Conservation (phyloP, 805 yeast genomes). For the Teunomyces gatunensis region DNA sequence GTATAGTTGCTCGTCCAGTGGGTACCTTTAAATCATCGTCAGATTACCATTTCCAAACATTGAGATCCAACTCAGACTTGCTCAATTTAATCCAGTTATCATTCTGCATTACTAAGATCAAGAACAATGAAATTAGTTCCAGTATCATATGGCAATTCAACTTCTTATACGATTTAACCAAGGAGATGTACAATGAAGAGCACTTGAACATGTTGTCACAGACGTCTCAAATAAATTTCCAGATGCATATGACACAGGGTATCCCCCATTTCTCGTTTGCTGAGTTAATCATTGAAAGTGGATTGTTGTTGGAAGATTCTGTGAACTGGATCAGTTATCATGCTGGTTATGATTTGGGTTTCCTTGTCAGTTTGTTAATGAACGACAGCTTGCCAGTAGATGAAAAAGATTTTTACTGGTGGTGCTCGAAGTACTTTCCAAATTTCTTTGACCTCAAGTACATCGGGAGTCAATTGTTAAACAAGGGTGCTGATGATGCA, state of each 20-base stretch:
- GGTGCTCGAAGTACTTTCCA: slow-evolving; percentile 75
- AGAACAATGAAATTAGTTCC: slow-evolving; percentile 50
- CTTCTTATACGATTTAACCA: slow-evolving; percentile 71
- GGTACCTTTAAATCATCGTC: slow-evolving; percentile 86
- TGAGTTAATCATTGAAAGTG: slow-evolving; percentile 80
- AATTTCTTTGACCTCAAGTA: slow-evolving; percentile 77
- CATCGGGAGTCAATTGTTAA: slow-evolving; percentile 37
- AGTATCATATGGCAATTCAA: slow-evolving; percentile 94
- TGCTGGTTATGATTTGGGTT: slow-evolving; percentile 93
- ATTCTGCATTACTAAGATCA: slow-evolving; percentile 38
- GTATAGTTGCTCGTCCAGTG: slow-evolving; percentile 92
- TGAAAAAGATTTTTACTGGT: slow-evolving; percentile 72
- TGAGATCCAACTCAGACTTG: slow-evolving; percentile 87
- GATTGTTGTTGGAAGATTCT: slow-evolving; percentile 67
- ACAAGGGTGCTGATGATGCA: slow-evolving; percentile 14
- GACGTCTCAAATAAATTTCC: slow-evolving; percentile 77
- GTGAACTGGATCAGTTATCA: slow-evolving; percentile 91
- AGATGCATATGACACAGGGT: slow-evolving; percentile 70
- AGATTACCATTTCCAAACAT: slow-evolving; percentile 94
- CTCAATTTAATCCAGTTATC: slow-evolving; percentile 77
- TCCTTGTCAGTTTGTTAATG: slow-evolving; percentile 71
- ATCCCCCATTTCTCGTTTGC: slow-evolving; percentile 79
- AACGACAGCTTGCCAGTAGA: slow-evolving; percentile 77
- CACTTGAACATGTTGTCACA: slow-evolving; percentile 75
- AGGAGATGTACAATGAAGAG: slow-evolving; percentile 85